Percentiles rank a stretch among this genome's conserved stretches.
phyloP scores from a whole-genome alignment of 768 basidiomycete species.

The Grammothele lineata region DNA sequence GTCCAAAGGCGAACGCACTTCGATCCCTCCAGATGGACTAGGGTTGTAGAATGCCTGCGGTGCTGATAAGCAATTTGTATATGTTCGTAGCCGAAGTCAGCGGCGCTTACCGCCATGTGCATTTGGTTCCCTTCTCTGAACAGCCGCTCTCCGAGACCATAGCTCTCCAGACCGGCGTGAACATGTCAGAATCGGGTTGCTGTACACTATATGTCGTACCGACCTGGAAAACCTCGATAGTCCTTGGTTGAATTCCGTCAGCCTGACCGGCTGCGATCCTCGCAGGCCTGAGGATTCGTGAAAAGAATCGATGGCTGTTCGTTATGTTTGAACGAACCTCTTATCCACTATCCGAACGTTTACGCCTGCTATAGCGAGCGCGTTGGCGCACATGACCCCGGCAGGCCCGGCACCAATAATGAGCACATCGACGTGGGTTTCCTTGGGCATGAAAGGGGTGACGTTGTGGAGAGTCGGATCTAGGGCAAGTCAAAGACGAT shows the following conservation, averaged over 20 bases:
- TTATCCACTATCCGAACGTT: slow-evolving; percentile 58
- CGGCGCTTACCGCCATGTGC: slow-evolving; percentile 56
- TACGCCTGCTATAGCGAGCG: slow-evolving; percentile 50
- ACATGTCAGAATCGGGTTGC: too few species aligned
- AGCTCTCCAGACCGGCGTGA: slow-evolving; percentile 45
- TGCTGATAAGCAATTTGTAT: background rate
- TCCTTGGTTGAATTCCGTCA: slow-evolving; percentile 54
- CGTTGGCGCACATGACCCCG: slow-evolving; percentile 68
- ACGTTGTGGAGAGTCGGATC: too few species aligned
- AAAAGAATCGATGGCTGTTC: background rate
- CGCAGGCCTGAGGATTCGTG: slow-evolving; percentile 23
- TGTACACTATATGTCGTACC: background rate
- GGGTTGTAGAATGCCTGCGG: slow-evolving; percentile 76
- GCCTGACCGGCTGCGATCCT: slow-evolving; percentile 47
- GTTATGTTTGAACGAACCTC: slow-evolving; percentile 33
- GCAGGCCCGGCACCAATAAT: slow-evolving; percentile 57
- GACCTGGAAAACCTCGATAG: slow-evolving; percentile 51
- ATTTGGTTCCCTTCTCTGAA: slow-evolving; percentile 64
- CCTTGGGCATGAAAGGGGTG: too few species aligned
- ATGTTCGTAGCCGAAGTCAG: background rate
- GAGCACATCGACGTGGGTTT: slow-evolving; percentile 52
- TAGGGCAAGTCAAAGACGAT: too few species aligned
- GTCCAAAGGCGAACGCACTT: slow-evolving; percentile 52
- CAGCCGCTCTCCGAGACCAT: slow-evolving; percentile 66
- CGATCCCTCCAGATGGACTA: slow-evolving; percentile 52